Base-by-base conservation (phyloP, 352 stramenopile species). In the Phytophthora ramorum region DNA sequence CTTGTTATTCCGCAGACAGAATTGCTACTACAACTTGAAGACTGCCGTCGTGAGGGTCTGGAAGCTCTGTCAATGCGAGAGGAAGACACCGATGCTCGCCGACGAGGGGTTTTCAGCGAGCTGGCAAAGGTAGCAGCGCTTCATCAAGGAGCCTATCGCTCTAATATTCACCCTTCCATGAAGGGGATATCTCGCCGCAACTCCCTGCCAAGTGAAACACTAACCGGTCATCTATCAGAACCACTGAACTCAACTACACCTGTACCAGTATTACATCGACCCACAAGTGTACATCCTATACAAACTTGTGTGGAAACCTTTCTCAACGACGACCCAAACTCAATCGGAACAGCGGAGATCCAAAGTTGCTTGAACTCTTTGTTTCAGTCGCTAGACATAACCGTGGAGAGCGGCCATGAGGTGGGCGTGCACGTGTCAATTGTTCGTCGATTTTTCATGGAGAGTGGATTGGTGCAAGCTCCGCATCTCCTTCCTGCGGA, bases 11-110 rank as follows among this genome's bases (percentile, higher is more conserved):
- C 19, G 24, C 38, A 87, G 63, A 26, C 53, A 3, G 72, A 79
- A 20, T 35, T 89, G 1, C 28, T 44, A 20, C 62, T 67, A n/a
- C 58, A 79, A 28, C 65, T 93, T 0, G 54, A 79, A 40, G 69
- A 84, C 1, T 79, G 65, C 41, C 69, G 73, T 9, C 66, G 63
- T 6, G 83, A 92, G 44, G 73, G 72, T 0, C 35, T 71, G 1
- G 85, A 91, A 40, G 37, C 66, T 7, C 60, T 94, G 0, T 48
- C 62, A 22, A 94, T 94, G 83, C 75, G 85, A 2, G 85, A 94
- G 75, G 85, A 94, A 76, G 85, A 94, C 26, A 53, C 80, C 0
- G 66, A 89, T 41, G 78, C 78, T 38, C 78, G 67, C 5, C 83
- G 78, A 24, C 70, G 66, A 16, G 78, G 71, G 4, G 40, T 89